A percentile compares a stretch with the other conserved stretches of the same genome.
Evolutionary conservation across 495 filamentous ascomycete species (phyloP).

Genomic region (Aspergillus leporis): DNA sequence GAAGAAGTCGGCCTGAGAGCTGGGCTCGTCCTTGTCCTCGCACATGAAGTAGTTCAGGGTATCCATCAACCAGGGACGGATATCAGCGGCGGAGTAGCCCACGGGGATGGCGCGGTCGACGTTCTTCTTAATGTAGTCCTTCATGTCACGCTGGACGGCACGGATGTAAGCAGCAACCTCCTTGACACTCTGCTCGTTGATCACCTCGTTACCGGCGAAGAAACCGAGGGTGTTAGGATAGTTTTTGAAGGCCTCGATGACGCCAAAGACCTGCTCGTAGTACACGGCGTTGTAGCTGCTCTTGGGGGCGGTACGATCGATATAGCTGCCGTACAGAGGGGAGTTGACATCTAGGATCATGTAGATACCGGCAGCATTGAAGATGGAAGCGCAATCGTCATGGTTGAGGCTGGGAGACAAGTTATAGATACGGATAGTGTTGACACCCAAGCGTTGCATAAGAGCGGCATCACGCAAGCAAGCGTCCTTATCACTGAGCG

Average conservation of each 20-base stretch:
- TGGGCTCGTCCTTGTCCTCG: slow-evolving; percentile 61
- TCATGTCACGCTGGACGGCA: slow-evolving; percentile 80
- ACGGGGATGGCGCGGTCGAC: slow-evolving; percentile 71
- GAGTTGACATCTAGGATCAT: slow-evolving; percentile 85
- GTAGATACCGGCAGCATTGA: slow-evolving; percentile 81
- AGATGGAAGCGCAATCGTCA: slow-evolving; percentile 85
- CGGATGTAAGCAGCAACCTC: slow-evolving; percentile 44
- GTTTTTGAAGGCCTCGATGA: slow-evolving; percentile 92
- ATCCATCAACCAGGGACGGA: slow-evolving; percentile 74
- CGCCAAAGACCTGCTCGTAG: slow-evolving; percentile 78
- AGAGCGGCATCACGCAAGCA: slow-evolving; percentile 91
- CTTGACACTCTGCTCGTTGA: slow-evolving; percentile 61
- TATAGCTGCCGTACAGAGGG: slow-evolving; percentile 72
- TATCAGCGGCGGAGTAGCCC: slow-evolving; percentile 93
- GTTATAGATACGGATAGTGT: slow-evolving; percentile 95
- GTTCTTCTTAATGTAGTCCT: slow-evolving; percentile 81
- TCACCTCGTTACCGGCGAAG: slow-evolving; percentile 93
- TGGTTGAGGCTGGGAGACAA: slow-evolving; percentile 81
- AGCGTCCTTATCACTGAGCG: slow-evolving; percentile 69
- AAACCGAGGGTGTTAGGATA: slow-evolving; percentile 91
- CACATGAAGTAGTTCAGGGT: slow-evolving; percentile 85
- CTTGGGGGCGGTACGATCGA: slow-evolving; percentile 67
- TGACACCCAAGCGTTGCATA: slow-evolving; percentile 83
- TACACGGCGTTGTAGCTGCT: slow-evolving; percentile 74
- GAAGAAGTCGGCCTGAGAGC: slow-evolving; percentile 79